Percentiles rank a stretch among this genome's conserved stretches.
phyloP scores from a whole-genome alignment of 805 yeast genomes.

The Barnettozyma vustinii region DNA sequence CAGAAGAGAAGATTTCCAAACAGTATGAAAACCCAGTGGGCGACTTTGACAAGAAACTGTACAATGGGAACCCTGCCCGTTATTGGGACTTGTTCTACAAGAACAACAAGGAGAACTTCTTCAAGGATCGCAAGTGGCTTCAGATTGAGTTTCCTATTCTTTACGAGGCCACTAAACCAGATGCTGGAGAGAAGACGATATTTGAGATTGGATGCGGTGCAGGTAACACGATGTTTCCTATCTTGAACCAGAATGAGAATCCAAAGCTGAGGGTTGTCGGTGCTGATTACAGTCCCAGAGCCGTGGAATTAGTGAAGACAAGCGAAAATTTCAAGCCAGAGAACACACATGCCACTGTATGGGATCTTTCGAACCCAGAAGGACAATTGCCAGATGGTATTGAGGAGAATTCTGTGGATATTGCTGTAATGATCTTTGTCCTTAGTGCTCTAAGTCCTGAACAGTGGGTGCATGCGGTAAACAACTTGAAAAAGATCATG shows the following conservation, averaged over 20 bases:
- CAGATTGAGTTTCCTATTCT: constrained; percentile 88
- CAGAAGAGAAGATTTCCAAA: constrained; percentile 63
- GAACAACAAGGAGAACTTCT: constrained; percentile 87
- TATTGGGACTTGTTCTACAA: constrained; percentile 95
- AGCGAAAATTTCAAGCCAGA: constrained; percentile 55
- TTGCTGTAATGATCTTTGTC: constrained; percentile 92
- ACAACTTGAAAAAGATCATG: constrained; percentile 62
- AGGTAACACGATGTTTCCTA: constrained; percentile 93
- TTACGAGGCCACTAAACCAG: constrained; percentile 70
- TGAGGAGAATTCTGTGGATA: constrained; percentile 76
- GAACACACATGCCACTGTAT: constrained; percentile 77
- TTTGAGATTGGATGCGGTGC: constrained; percentile 98
- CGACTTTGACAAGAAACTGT: constrained; percentile 75
- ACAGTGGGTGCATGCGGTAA: constrained; percentile 83
- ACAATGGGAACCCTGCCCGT: constrained; percentile 81
- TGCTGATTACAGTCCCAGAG: constrained; percentile 85
- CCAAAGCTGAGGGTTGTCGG: constrained; percentile 70
- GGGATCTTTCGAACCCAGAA: constrained; percentile 86
- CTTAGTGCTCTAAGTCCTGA: constrained; percentile 87
- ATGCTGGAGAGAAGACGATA: constrained; percentile 65
- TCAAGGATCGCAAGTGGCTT: constrained; percentile 95
- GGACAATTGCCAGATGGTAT: constrained; percentile 78
- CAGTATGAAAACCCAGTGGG: constrained; percentile 83
- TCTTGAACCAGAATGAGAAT: constrained; percentile 76
- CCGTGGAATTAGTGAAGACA: constrained; percentile 76